phyloP scores from a whole-genome alignment of 176 grass and related monocot genomes.

The Rhynchospora breviuscula region DNA sequence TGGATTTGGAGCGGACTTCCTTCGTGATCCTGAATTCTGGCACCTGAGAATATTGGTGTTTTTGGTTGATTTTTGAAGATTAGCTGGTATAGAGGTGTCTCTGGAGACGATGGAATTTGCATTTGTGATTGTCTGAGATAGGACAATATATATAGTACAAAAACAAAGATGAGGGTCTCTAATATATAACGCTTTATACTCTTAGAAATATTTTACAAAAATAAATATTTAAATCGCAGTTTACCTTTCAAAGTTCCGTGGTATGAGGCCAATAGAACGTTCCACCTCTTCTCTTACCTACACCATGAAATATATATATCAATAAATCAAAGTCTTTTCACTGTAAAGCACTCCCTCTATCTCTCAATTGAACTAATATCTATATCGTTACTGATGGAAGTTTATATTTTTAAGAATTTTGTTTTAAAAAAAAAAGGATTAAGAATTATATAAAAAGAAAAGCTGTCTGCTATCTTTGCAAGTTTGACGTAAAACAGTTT shows the following conservation, averaged over 20 bases:
- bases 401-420: neutral
- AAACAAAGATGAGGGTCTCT: neutral
- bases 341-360: neutral
- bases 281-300: constrained; percentile 15
- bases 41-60: constrained; percentile 1
- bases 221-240: neutral
- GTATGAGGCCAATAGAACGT: neutral
- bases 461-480: neutral
- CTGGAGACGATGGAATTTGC: neutral
- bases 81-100: neutral
- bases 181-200: neutral
- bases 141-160: neutral
- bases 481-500: no score
- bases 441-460: neutral
- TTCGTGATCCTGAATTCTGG: constrained; percentile 3
- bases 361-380: neutral
- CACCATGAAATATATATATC: neutral
- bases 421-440: neutral
- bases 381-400: neutral
- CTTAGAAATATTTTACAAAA: neutral
- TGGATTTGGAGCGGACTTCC: constrained; percentile 8
- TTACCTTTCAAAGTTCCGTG: neutral
- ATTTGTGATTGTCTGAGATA: constrained; percentile 8
- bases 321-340: neutral
- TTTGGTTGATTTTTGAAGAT: neutral